These are phyloP conservation scores for Cercospora berteroae DNA, from an alignment of 2,329 filamentous ascomycete species.

Conservation along the genomic window DNA sequence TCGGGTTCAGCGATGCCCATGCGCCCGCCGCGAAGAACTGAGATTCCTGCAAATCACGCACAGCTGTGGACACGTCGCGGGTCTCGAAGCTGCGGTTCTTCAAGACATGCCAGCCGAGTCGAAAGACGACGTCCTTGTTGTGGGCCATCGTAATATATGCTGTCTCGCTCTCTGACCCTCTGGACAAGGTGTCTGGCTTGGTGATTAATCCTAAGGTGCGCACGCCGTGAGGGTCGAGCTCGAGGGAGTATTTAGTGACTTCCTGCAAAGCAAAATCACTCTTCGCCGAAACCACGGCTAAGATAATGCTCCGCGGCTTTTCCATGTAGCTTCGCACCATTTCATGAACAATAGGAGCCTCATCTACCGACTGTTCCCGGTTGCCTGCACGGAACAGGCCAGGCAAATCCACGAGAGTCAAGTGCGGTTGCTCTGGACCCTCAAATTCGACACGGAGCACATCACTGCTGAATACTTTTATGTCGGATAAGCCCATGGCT, in stretches of 20 bases:
- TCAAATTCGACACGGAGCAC: slow-evolving; percentile 24
- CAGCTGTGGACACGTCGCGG: background rate
- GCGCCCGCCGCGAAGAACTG: background rate
- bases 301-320: slow-evolving; percentile 41
- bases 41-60: background rate
- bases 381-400: slow-evolving; percentile 27
- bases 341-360: slow-evolving; percentile 38
- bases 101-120: slow-evolving; percentile 15
- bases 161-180: slow-evolving; percentile 11
- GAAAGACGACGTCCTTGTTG: background rate
- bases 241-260: slow-evolving; percentile 43
- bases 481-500: background rate
- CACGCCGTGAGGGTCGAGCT: slow-evolving; percentile 30
- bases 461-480: slow-evolving; percentile 14
- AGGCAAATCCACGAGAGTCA: slow-evolving; percentile 32
- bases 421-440: slow-evolving; percentile 21
- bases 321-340: slow-evolving; percentile 42
- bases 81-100: slow-evolving; percentile 5
- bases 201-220: slow-evolving; percentile 39
- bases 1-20: background rate
- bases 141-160: background rate
- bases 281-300: slow-evolving; percentile 44
- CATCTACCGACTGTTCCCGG: slow-evolving; percentile 33
- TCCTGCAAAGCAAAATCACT: slow-evolving; percentile 47
- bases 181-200: slow-evolving; percentile 35